Evolutionary conservation across 495 filamentous ascomycete species (phyloP).

Genomic region (Ramalina peruviana): DNA sequence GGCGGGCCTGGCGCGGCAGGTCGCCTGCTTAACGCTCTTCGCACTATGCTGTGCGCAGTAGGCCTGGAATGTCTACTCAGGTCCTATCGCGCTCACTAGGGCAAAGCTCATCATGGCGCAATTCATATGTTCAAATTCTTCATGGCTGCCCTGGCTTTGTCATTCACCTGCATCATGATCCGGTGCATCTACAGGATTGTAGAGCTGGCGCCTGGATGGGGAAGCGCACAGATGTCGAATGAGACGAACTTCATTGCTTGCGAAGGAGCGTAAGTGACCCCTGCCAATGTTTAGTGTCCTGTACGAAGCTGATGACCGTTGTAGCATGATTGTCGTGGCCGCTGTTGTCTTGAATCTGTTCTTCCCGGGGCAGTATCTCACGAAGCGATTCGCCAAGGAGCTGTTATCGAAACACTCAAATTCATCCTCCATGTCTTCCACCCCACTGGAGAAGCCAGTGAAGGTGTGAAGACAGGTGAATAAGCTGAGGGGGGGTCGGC

Average conservation of each 20-base stretch:
- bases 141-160: slow-evolving; percentile 19
- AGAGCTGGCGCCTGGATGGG: slow-evolving; percentile 23
- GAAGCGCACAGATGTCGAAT: slow-evolving; percentile 30
- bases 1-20: slow-evolving; percentile 54
- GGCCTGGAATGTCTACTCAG: slow-evolving; percentile 10
- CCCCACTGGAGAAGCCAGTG: neutral
- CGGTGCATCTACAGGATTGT: slow-evolving; percentile 24
- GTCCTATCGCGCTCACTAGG: slow-evolving; percentile 1
- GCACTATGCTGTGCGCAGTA: slow-evolving; percentile 37
- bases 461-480: neutral
- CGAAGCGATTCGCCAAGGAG: neutral
- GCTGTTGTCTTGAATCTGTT: slow-evolving; percentile 38
- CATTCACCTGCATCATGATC: slow-evolving; percentile 21
- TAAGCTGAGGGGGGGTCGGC: too few species aligned
- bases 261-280: slow-evolving; percentile 40
- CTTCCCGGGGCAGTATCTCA: slow-evolving; percentile 33
- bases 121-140: slow-evolving; percentile 22
- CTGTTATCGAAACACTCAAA: neutral
- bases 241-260: slow-evolving; percentile 48
- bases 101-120: slow-evolving; percentile 12
- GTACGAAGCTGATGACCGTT: slow-evolving; percentile 26
- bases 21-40: slow-evolving; percentile 44
- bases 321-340: slow-evolving; percentile 40
- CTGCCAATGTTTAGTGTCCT: slow-evolving; percentile 18
- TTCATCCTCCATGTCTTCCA: neutral